phyloP scores from a whole-genome alignment of 1,284 basidiomycete species.

The Tremellales sp. region DNA sequence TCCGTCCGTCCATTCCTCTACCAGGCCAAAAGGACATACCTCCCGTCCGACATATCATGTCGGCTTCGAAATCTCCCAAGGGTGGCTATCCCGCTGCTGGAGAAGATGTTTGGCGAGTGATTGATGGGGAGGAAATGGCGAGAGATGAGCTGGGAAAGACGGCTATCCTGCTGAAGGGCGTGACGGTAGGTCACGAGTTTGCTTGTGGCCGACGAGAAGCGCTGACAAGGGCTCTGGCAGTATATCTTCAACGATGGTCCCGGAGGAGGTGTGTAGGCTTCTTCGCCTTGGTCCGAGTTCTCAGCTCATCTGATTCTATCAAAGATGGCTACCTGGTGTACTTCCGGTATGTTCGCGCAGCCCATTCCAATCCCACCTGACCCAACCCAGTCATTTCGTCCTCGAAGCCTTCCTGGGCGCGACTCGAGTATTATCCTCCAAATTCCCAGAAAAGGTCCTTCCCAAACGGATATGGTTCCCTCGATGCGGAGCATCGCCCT shows the following conservation, averaged over 20 bases:
- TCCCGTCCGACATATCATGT: slow-evolving; percentile 11
- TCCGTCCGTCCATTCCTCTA: slow-evolving; percentile 5
- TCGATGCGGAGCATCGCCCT: slow-evolving; percentile 22
- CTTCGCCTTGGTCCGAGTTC: neutral
- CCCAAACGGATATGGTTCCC: slow-evolving; percentile 37
- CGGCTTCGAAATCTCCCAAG: slow-evolving; percentile 8
- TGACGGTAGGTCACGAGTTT: slow-evolving; percentile 26
- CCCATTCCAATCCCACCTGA: neutral
- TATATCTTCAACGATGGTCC: slow-evolving; percentile 43
- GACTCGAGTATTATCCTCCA: slow-evolving; percentile 23
- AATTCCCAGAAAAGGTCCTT: slow-evolving; percentile 11
- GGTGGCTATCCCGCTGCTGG: slow-evolving; percentile 18
- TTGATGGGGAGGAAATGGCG: slow-evolving; percentile 19
- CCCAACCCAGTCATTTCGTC: slow-evolving; percentile 32
- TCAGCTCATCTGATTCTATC: too few species aligned
- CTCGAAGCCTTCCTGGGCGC: slow-evolving; percentile 35
- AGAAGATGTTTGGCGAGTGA: slow-evolving; percentile 28
- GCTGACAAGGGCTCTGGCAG: slow-evolving; percentile 7
- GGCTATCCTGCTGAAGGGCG: slow-evolving; percentile 28
- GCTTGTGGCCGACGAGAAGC: neutral
- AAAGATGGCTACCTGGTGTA: slow-evolving; percentile 21
- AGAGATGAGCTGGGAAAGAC: slow-evolving; percentile 26
- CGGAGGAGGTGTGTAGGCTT: slow-evolving; percentile 24
- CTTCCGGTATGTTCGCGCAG: slow-evolving; percentile 13
- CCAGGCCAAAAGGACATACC: slow-evolving; percentile 6